Base-by-base conservation (phyloP, 2,329 filamentous ascomycete genomes). In the Cyphellophora attinorum region DNA sequence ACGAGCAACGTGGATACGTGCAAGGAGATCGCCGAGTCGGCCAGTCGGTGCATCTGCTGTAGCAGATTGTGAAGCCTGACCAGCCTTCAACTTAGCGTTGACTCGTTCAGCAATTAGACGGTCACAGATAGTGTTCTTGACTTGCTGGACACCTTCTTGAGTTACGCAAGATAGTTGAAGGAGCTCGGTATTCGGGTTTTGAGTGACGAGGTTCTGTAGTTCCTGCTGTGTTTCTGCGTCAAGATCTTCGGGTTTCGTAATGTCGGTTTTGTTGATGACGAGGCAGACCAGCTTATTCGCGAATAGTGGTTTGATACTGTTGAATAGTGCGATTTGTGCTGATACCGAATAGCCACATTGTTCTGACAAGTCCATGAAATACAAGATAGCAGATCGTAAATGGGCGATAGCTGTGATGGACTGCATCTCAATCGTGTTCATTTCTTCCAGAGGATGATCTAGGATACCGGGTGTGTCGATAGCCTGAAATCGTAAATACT, bases 391-490 rank as follows among this genome's bases (percentile, higher is more conserved):
- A 27, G 88, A 93, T 51, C 89, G 77, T 56, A 98, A 70, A 68
- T 98, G 93, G 33, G 91, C 91, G 65, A 98, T 94, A 8, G 93
- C 91, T 12, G 89, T 96, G 49, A 98, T 95, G 42, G 83, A 83
- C 69, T 96, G 91, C 85, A 96, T 96, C 64, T 98, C 91, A 56
- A 98, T 98, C 3, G 91, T 96, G 66, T 95, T 94, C 91, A 96
- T 98, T 67, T 96, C 91, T 64, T 96, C 91, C 6, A 98, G 76
- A 21, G 89, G 88, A 59, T 98, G 91, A 52, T 98, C 91, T 41
- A 98, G 68, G 49, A 98, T 94, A 70, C 91, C 91, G n/a, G 89
- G 89, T 8, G 91, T 98, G 63, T 98, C 91, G 50, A 98, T 95
- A 17, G 86, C 88, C 65, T 88, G 82, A 65, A 86, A 86, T 43